Evolutionary conservation across 2,329 filamentous ascomycete species (phyloP).

Genomic region (Teratosphaeria destructans): DNA sequence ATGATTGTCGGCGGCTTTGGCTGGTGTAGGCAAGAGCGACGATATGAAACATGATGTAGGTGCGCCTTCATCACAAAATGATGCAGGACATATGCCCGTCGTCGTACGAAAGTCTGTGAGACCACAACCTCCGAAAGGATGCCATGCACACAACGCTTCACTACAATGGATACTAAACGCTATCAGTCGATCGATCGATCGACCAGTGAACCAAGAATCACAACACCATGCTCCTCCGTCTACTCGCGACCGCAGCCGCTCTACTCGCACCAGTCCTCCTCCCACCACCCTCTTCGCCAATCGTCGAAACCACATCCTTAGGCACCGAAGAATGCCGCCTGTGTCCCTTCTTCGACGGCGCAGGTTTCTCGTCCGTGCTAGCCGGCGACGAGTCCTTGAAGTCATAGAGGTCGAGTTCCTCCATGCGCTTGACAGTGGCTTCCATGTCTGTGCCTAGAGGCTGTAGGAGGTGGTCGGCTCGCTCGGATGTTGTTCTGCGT

Average conservation of each 20-base stretch:
- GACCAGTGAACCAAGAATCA: conserved; percentile 3
- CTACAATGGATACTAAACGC: neutral
- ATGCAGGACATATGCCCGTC: neutral
- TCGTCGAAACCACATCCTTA: conserved; percentile 7
- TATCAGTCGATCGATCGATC: neutral
- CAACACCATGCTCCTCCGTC: conserved; percentile 26
- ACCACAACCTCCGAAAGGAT: neutral
- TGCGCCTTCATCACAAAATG: neutral
- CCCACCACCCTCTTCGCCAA: neutral
- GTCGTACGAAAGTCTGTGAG: neutral
- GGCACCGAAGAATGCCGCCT: conserved; percentile 19
- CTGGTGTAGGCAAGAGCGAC: too few species aligned
- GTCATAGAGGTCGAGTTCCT: conserved; percentile 25
- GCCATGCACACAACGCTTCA: neutral
- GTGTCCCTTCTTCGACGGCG: conserved; percentile 1
- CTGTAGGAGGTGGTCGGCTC: neutral
- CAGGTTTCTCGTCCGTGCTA: neutral
- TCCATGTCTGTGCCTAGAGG: conserved; percentile 6
- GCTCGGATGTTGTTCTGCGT: conserved; percentile 4
- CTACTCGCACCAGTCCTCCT: conserved; percentile 9
- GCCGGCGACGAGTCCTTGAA: conserved; percentile 22
- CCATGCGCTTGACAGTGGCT: conserved; percentile 14
- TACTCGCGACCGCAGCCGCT: conserved; percentile 23
- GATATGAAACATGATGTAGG: too few species aligned
- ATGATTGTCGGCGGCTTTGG: too few species aligned